These are phyloP conservation scores for Quercus alba DNA, from an alignment of 306 rosid species.

Conservation along the genomic window DNA sequence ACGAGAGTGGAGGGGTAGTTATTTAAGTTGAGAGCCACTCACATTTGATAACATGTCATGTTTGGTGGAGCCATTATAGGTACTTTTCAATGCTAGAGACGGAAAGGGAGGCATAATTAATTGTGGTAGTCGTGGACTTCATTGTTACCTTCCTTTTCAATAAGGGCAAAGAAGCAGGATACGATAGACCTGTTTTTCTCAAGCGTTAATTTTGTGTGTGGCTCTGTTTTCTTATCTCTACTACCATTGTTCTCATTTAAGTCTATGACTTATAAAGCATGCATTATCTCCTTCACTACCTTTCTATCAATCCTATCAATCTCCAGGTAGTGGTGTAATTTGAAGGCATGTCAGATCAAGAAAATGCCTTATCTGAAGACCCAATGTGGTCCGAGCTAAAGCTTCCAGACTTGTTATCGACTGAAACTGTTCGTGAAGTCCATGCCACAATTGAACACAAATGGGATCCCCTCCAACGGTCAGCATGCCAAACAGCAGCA, in stretches of 20 bases:
- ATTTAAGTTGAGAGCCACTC: slow-evolving; percentile 25
- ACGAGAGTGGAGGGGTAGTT: too few relatives aligned
- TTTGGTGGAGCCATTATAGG: slow-evolving; percentile 40
- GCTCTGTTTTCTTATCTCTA: slow-evolving; percentile 94
- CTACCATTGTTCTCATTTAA: slow-evolving; percentile 21
- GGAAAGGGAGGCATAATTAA: slow-evolving; percentile 22
- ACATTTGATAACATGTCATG: slow-evolving; percentile 22
- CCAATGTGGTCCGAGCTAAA: slow-evolving; percentile 66
- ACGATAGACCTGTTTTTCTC: slow-evolving; percentile 44
- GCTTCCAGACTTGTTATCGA: slow-evolving; percentile 63
- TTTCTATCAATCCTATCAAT: slow-evolving; percentile 16
- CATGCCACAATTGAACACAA: slow-evolving; percentile 73
- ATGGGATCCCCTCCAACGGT: slow-evolving; percentile 78
- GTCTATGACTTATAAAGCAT: slow-evolving; percentile 32
- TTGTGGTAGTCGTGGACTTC: slow-evolving; percentile 81
- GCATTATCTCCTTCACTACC: slow-evolving; percentile 48
- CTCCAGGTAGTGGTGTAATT: slow-evolving; percentile 3
- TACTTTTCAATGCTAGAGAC: slow-evolving; percentile 25
- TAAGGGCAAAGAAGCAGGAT: slow-evolving; percentile 49
- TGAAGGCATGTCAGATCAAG: slow-evolving; percentile 62
- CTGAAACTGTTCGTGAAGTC: slow-evolving; percentile 51
- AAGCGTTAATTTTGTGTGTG: slow-evolving; percentile 83
- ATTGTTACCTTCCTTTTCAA: slow-evolving; percentile 50
- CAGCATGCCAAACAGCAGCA: slow-evolving; percentile 91
- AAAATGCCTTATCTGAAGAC: slow-evolving; percentile 45